A percentile compares a stretch with the other conserved stretches of the same genome.
Conservation (phyloP, 2,329 filamentous ascomycete genomes). For the Nemania diffusa region DNA sequence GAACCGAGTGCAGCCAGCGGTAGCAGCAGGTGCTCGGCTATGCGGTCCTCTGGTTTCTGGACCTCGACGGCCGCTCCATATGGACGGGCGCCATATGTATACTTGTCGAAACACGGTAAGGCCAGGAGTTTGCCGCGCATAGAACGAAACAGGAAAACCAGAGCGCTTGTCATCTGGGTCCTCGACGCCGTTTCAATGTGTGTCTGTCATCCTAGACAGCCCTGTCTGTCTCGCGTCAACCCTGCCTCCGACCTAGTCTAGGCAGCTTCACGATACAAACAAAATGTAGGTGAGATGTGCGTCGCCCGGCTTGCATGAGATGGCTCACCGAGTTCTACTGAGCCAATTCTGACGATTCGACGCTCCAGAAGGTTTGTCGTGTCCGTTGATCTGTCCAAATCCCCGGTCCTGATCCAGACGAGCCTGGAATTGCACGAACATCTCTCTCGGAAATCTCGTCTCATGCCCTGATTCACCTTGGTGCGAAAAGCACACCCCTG, state of each 20-base stretch:
- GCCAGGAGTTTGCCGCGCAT: constrained; percentile 36
- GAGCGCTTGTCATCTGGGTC: constrained; percentile 37
- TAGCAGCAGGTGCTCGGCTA: constrained; percentile 19
- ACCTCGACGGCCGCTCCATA: constrained; percentile 34
- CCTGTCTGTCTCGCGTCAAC: constrained; percentile 27
- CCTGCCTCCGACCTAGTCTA: neutral
- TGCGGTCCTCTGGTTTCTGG: constrained; percentile 36
- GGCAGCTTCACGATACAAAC: constrained; percentile 15
- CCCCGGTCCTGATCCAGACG: constrained; percentile 13
- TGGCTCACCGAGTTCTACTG: constrained; percentile 5
- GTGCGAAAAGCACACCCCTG: constrained; percentile 20
- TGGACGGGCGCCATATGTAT: constrained; percentile 4
- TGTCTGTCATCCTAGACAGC: constrained; percentile 32
- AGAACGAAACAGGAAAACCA: constrained; percentile 41
- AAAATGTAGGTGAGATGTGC: constrained; percentile 10
- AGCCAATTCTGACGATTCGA: constrained; percentile 1
- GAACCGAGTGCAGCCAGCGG: neutral
- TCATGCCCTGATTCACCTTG: constrained; percentile 32
- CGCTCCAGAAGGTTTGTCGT: constrained; percentile 5
- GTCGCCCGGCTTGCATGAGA: neutral
- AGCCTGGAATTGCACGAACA: constrained; percentile 15
- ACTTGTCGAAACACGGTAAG: constrained; percentile 34
- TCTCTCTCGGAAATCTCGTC: constrained; percentile 27
- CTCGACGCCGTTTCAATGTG: constrained; percentile 34
- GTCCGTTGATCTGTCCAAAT: neutral